A percentile compares a stretch with the other conserved stretches of the same genome.
Conservation (phyloP, 2,329 filamentous ascomycete species). For the Microcyclosporella mali region DNA sequence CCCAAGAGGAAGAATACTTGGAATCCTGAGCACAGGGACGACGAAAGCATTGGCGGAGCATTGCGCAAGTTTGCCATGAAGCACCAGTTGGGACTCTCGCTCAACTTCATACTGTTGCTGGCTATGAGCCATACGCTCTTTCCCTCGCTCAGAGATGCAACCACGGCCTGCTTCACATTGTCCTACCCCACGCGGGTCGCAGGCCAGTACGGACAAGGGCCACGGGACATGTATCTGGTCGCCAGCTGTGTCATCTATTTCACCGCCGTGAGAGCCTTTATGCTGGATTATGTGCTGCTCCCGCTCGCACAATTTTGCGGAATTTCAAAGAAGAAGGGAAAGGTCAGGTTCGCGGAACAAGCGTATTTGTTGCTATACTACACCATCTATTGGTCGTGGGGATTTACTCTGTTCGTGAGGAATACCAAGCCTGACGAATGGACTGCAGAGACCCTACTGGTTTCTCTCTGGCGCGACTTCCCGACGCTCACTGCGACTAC, state of each 20-base stretch:
- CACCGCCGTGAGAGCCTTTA: conserved; percentile 74
- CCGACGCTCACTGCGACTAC: conserved; percentile 69
- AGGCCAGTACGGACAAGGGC: conserved; percentile 67
- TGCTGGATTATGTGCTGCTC: conserved; percentile 80
- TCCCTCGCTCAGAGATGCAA: conserved; percentile 69
- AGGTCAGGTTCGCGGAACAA: conserved; percentile 83
- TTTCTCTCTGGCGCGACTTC: conserved; percentile 70
- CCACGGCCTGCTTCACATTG: conserved; percentile 80
- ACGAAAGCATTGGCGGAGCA: conserved; percentile 29
- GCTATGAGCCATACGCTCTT: conserved; percentile 76
- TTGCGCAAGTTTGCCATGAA: conserved; percentile 35
- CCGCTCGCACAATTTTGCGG: conserved; percentile 69
- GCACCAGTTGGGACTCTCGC: conserved; percentile 57
- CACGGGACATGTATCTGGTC: conserved; percentile 73
- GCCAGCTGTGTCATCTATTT: conserved; percentile 74
- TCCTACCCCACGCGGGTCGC: conserved; percentile 55
- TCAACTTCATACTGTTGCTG: conserved; percentile 79
- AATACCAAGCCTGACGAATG: conserved; percentile 24
- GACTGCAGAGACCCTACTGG: conserved; percentile 21
- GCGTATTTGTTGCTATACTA: conserved; percentile 87
- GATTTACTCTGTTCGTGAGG: conserved; percentile 55
- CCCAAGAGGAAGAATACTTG: conserved; percentile 14
- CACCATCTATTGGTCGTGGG: conserved; percentile 70
- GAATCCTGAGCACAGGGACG: conserved; percentile 8
- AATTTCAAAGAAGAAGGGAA: conserved; percentile 67